Base-by-base conservation (phyloP, 345 rosid genomes). In the Lumnitzera littorea region DNA sequence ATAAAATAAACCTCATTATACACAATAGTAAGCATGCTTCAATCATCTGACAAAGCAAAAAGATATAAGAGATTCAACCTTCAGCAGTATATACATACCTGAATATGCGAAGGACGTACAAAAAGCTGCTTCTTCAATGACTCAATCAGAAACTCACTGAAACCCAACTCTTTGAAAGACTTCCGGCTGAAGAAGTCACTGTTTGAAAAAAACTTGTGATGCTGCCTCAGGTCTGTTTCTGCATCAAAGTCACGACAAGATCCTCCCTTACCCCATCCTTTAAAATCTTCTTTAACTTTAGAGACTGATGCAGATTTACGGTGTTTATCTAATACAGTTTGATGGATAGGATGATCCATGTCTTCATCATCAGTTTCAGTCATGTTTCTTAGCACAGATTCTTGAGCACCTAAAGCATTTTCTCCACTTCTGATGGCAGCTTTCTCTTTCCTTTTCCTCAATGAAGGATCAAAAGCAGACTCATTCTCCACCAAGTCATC, bases 61-160 rank as follows among this genome's bases (percentile, higher is more conserved):
- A 2, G 31, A 27, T 27, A 5, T 27, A 27, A 27, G 31, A 27
- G 31, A 27, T 27, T 27, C 31, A 3, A 27, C 31, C 31, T 36
- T 36, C 10, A 36, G 43, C 15, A 41, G 13, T 11, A 55, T 50
- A 15, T 52, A 50, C 62, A 36, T 73, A 92, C 96, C 96, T 92
- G 98, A 76, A 89, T 87, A 53, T 72, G 78, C 11, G 96, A 83
- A 55, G 98, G 94, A 62, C 87, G 87, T 54, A 67, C 52, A 68
- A 87, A 85, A 24, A n/a, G 57, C 16, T 82, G 94, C 29, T 60
- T 69, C 70, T 73, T 81, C 63, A 92, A 81, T 55, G 96, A 82
- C 69, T 87, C 78, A 51, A 81, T 70, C 80, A 92, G 63, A 73
- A 62, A 71, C 20, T 85, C 84, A 67, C 60, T 73, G 81, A 89